Conservation (phyloP, 306 rosid genomes). For the Cicer cuneatum region DNA sequence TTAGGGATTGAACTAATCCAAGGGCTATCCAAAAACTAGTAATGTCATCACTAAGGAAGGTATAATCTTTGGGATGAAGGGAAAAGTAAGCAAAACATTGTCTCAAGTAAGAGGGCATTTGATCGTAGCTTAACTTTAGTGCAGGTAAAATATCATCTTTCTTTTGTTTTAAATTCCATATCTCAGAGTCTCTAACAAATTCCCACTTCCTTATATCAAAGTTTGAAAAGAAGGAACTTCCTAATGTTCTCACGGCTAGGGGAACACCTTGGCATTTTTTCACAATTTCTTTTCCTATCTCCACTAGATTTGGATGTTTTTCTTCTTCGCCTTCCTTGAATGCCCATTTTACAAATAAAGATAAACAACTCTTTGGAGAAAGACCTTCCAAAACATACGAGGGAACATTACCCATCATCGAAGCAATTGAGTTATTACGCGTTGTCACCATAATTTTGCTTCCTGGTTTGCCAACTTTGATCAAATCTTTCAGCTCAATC, state of each 20-base stretch:
- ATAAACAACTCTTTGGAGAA: background rate
- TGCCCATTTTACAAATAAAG: background rate
- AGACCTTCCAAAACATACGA: background rate
- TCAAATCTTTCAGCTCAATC: background rate
- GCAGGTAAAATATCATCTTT: background rate
- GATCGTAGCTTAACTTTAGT: background rate
- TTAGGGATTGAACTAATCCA: background rate
- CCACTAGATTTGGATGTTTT: background rate
- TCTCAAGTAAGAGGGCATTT: background rate
- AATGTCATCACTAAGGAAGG: background rate
- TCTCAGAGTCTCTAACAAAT: background rate
- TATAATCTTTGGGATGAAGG: slow-evolving; percentile 5
- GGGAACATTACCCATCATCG: background rate
- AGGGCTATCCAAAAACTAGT: background rate
- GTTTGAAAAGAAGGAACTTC: background rate
- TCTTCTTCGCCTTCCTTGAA: background rate
- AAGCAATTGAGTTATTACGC: background rate
- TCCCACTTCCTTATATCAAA: background rate
- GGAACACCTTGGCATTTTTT: slow-evolving; percentile 3
- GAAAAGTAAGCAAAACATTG: slow-evolving; percentile 2
- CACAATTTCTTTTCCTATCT: slow-evolving; percentile 3
- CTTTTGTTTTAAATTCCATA: background rate
- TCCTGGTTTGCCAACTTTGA: background rate
- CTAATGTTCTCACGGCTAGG: background rate
- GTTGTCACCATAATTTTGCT: background rate